Conservation (phyloP, 2,329 filamentous ascomycete species). For the Helotiales sp. region DNA sequence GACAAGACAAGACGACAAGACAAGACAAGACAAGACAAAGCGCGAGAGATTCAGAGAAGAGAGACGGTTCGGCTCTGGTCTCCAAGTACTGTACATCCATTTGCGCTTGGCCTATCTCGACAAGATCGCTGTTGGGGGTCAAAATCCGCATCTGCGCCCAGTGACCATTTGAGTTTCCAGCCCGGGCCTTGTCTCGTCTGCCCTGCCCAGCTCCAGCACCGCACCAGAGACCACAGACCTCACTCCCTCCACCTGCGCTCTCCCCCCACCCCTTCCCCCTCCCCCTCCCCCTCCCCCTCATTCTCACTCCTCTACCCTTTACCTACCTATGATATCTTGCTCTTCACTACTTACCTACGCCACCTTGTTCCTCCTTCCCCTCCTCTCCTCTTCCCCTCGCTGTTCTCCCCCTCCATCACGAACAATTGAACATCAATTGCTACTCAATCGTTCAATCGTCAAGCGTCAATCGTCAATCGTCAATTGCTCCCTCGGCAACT, state of each 20-base stretch:
- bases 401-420: background rate
- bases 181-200: no score
- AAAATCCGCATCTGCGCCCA: background rate
- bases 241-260: background rate
- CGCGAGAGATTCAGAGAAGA: background rate
- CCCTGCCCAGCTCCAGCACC: background rate
- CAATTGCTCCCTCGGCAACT: background rate
- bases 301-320: conserved; percentile 1
- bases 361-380: background rate
- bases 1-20: no score
- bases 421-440: conserved; percentile 8
- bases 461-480: no score
- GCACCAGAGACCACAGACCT: background rate
- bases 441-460: no score
- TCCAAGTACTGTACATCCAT: background rate
- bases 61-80: background rate
- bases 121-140: conserved; percentile 6
- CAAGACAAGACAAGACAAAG: background rate
- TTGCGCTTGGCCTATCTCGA: conserved; percentile 4
- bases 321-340: no score
- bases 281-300: background rate
- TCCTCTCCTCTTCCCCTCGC: background rate
- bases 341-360: background rate
- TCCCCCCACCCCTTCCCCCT: background rate
- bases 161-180: no score